phyloP scores from a whole-genome alignment of 2,329 filamentous ascomycete genomes.

The Bipolaris zeicola region DNA sequence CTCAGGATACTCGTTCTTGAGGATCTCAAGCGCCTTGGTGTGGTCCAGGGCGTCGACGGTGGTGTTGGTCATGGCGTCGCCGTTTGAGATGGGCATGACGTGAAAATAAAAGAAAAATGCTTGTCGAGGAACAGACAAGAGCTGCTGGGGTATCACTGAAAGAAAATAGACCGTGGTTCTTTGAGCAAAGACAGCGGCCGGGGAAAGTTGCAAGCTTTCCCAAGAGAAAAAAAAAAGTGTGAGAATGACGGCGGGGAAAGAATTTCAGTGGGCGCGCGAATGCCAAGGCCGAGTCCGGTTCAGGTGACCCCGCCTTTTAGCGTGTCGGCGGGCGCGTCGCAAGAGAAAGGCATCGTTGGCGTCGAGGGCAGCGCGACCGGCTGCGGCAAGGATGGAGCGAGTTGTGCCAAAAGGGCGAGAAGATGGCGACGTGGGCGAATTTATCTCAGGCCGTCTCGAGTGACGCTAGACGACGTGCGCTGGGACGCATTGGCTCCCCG shows the following conservation, averaged over 20 bases:
- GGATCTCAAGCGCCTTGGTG: conserved; percentile 75
- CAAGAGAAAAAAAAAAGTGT: conserved; percentile 50
- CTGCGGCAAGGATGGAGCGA: not conserved
- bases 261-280: conserved; percentile 30
- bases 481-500: conserved; percentile 5
- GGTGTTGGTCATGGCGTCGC: conserved; percentile 60
- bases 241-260: conserved; percentile 25
- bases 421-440: not conserved
- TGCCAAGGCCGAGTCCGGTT: conserved; percentile 10
- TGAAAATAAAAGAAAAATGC: conserved; percentile 29
- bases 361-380: not conserved
- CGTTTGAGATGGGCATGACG: conserved; percentile 76
- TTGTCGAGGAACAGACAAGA: conserved; percentile 42
- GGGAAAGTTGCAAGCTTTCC: conserved; percentile 61
- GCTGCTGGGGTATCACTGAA: conserved; percentile 24
- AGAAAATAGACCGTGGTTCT: conserved; percentile 44
- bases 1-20: conserved; percentile 76
- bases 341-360: not conserved
- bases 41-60: conserved; percentile 69
- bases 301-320: conserved; percentile 28
- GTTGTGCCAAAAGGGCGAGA: not conserved
- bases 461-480: conserved; percentile 4
- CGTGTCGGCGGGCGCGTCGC: conserved; percentile 17
- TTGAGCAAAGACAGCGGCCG: conserved; percentile 54
- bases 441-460: not conserved